phyloP scores from a whole-genome alignment of 768 basidiomycete species.

The Suillus alpinus region DNA sequence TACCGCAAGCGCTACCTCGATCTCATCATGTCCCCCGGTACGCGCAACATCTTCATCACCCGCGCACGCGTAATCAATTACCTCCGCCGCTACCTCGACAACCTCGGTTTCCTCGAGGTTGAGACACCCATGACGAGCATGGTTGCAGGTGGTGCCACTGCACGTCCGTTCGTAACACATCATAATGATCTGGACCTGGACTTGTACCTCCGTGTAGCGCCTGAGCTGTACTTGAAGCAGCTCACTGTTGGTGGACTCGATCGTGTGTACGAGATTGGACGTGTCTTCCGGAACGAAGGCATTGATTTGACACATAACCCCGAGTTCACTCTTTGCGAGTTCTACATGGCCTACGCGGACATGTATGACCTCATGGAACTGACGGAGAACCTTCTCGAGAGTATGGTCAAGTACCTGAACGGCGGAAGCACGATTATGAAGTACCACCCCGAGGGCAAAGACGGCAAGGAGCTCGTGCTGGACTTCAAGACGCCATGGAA shows the following conservation, averaged over 20 bases:
- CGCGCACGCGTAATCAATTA: constrained; percentile 91
- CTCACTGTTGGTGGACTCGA: constrained; percentile 96
- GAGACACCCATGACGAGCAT: constrained; percentile 98
- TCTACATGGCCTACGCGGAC: constrained; percentile 99
- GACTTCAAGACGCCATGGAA: constrained; percentile 97
- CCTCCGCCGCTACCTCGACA: constrained; percentile 85
- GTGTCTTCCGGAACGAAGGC: constrained; percentile 97
- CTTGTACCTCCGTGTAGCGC: constrained; percentile 94
- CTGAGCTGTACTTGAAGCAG: constrained; percentile 97
- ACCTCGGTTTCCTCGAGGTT: constrained; percentile 94
- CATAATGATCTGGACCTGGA: constrained; percentile 98
- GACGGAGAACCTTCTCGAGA: constrained; percentile 87
- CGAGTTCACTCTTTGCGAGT: constrained; percentile 99
- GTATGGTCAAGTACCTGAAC: constrained; percentile 84
- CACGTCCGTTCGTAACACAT: constrained; percentile 98
- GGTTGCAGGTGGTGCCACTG: constrained; percentile 95
- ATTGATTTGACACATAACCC: constrained; percentile 99
- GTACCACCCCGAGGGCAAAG: constrained; percentile 95
- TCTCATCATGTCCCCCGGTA: constrained; percentile 89
- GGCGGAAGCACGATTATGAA: constrained; percentile 74
- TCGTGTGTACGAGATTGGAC: constrained; percentile 97
- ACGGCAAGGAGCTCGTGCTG: constrained; percentile 67
- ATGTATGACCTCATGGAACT: constrained; percentile 99
- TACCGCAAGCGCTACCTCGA: constrained; percentile 99
- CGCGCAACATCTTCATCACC: constrained; percentile 87